These are phyloP conservation scores for Aspergillus glaucus DNA, from an alignment of 2,329 filamentous ascomycete genomes.

Conservation along the genomic window DNA sequence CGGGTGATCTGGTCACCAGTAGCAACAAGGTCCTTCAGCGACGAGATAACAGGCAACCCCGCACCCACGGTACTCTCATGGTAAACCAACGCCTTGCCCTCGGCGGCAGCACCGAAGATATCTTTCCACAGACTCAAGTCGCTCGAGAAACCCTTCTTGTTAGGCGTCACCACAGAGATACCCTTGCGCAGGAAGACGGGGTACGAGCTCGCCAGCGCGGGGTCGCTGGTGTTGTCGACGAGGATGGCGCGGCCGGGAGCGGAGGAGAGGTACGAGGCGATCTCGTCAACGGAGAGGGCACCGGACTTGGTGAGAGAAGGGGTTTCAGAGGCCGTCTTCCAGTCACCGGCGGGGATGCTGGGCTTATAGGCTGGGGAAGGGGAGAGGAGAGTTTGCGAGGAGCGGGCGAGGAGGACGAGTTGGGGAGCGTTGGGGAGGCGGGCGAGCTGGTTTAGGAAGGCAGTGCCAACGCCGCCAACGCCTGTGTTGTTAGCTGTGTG, in stretches of 20 bases:
- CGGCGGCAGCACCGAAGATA: slow-evolving; percentile 69
- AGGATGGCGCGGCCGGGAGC: slow-evolving; percentile 75
- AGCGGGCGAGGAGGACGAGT: slow-evolving; percentile 80
- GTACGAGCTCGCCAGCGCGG: slow-evolving; percentile 76
- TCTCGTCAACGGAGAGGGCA: slow-evolving; percentile 57
- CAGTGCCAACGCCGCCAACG: slow-evolving; percentile 85
- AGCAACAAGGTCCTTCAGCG: slow-evolving; percentile 85
- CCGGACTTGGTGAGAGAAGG: slow-evolving; percentile 50
- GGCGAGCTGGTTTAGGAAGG: slow-evolving; percentile 78
- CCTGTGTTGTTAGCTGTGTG: slow-evolving; percentile 46
- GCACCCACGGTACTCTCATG: slow-evolving; percentile 94
- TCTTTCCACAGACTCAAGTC: slow-evolving; percentile 75
- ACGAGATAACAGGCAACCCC: slow-evolving; percentile 87
- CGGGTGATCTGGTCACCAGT: slow-evolving; percentile 87
- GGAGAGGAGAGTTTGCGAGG: slow-evolving; percentile 73
- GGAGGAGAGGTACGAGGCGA: slow-evolving; percentile 69
- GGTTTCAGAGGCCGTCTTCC: slow-evolving; percentile 54
- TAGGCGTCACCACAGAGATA: slow-evolving; percentile 88
- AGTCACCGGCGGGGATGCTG: slow-evolving; percentile 50
- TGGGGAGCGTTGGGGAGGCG: slow-evolving; percentile 62
- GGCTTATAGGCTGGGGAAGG: slow-evolving; percentile 62
- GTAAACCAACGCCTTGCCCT: slow-evolving; percentile 68
- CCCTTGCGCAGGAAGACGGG: slow-evolving; percentile 73
- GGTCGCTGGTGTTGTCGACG: slow-evolving; percentile 92
- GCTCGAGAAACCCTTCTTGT: slow-evolving; percentile 96